Base-by-base conservation (phyloP, 495 filamentous ascomycete genomes). In the Tuber melanosporum region DNA sequence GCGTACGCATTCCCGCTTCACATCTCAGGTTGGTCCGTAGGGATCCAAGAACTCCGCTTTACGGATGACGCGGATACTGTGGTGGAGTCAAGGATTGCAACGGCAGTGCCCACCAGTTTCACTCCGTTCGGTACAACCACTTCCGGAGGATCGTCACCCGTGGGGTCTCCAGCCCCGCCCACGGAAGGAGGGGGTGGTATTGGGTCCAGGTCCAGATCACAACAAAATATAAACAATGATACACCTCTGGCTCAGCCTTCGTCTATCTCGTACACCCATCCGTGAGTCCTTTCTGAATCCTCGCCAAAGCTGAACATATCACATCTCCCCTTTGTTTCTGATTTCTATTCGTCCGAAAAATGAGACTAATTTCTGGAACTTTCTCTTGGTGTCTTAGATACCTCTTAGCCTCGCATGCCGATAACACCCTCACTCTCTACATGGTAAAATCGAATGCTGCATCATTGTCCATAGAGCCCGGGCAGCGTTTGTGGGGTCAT, bases 351-450 rank as follows among this genome's bases (percentile, higher is more conserved):
- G 22, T 45, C 66, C 39, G n/a, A 75, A 84, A 42, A 77, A 83
- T 85, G 73, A 76, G 20, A 76, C 77, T 77, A 80, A 80, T 88
- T 41, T 93, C 93, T 66, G 94, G 91, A 19, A 92, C 90, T 0
- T 86, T 98, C 57, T 92, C 92, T 70, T 97, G 97, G 84, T 91
- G 90, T 17, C 94, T 97, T 80, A 96, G 95, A 8, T 99, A 98
- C 80, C 90, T 99, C 14, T 87, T 99, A 14, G 91, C 92, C 9
- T 93, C 94, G 0, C 91, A 97, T 77, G 89, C 91, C 4, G 95
- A 99, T 83, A 99, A 99, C 81, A 99, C 95, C 0, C 86, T 99
- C 73, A 92, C 94, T 0, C 87, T 97, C 76, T 93, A 95, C 80
- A 87, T 97, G 52, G 92, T 95, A 80, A 93, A 88, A 52, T 97